Conservation (phyloP, 768 basidiomycete species). For the Boletus rubropictus region DNA sequence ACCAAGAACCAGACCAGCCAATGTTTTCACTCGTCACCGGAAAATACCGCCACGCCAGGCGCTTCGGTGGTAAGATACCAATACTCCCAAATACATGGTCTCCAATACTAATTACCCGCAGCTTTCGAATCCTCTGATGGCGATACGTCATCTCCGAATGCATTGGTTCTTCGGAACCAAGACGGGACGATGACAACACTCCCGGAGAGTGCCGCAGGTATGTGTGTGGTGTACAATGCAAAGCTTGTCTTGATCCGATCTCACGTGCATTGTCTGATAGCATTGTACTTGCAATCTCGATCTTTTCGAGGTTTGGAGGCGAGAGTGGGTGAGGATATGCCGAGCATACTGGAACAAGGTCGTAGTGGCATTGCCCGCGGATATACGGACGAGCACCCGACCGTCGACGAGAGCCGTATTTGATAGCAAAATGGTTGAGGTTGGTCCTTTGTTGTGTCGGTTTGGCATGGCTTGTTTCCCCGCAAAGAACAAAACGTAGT, state of each 20-base stretch:
- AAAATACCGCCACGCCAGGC: constrained; percentile 72
- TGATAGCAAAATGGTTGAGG: not conserved
- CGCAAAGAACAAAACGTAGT: not conserved
- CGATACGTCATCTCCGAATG: constrained; percentile 28
- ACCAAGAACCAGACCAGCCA: constrained; percentile 62
- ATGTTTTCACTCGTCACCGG: constrained; percentile 85
- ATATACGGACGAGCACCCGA: constrained; percentile 53
- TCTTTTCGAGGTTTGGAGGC: constrained; percentile 79
- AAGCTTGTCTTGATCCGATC: not conserved
- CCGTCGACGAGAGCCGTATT: not conserved
- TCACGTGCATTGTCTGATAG: constrained; percentile 34
- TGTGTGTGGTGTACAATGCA: constrained; percentile 18
- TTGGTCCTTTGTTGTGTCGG: not conserved
- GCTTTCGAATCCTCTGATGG: constrained; percentile 13
- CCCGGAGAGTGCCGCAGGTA: constrained; percentile 65
- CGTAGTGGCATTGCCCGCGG: constrained; percentile 84
- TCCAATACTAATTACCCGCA: constrained; percentile 5
- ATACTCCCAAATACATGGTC: not conserved
- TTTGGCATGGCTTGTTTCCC: not conserved
- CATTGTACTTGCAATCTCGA: constrained; percentile 63
- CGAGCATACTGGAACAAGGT: constrained; percentile 82
- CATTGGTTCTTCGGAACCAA: constrained; percentile 59
- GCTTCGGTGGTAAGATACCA: constrained; percentile 43
- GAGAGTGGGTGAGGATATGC: constrained; percentile 69
- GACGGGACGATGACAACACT: constrained; percentile 52